Evolutionary conservation across 31 red algal genomes (phyloP).

Genomic region (Bonnemaisonia californica): DNA sequence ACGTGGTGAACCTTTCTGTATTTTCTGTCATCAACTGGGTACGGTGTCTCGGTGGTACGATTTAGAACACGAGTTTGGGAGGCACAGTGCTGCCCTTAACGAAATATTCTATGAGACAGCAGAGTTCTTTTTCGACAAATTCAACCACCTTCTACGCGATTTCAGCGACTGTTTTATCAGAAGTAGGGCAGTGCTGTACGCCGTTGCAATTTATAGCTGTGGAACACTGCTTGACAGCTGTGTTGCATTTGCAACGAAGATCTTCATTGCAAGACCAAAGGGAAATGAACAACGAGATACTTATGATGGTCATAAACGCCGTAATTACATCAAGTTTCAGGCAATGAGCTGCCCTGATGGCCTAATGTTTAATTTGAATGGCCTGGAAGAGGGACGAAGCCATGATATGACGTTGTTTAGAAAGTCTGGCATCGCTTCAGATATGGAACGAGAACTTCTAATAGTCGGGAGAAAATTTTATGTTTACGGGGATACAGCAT

Average conservation of each 20-base stretch:
- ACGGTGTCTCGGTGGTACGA: not conserved
- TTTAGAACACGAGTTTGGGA: not conserved
- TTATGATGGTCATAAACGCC: not conserved
- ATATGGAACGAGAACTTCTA: not conserved
- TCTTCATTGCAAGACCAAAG: not conserved
- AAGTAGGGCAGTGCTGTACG: not conserved
- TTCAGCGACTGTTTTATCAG: not conserved
- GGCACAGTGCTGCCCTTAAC: not conserved
- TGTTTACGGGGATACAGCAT: not conserved
- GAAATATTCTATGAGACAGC: too few species aligned
- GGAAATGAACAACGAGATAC: not conserved
- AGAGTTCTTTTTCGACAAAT: not conserved
- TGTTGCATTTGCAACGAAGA: not conserved
- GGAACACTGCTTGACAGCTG: not conserved
- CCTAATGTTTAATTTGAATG: conserved; percentile 8
- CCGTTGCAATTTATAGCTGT: not conserved
- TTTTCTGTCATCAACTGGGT: not conserved
- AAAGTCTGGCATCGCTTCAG: not conserved
- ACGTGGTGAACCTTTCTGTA: not conserved
- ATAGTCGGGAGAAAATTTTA: not conserved
- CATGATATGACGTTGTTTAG: conserved; percentile 21
- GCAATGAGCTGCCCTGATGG: too few species aligned
- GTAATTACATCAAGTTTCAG: not conserved
- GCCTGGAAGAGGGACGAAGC: not conserved
- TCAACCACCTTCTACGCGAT: not conserved